Conservation (phyloP, 441 rosid species). For the Eruca vesicaria region DNA sequence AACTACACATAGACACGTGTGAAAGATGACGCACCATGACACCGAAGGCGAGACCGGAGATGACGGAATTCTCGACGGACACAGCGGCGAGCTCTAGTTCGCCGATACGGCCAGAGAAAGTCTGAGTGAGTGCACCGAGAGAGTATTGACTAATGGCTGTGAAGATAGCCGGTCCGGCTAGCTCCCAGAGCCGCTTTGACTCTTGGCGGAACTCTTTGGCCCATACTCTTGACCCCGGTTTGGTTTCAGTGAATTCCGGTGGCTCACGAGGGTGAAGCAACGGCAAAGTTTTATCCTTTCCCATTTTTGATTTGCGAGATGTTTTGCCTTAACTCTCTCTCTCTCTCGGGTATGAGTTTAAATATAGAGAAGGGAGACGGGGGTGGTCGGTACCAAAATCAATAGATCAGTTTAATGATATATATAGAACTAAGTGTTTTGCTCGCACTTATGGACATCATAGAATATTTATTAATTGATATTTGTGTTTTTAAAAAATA, state of each 20-base stretch:
- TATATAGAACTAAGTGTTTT: too few species aligned
- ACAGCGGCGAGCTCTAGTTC: conserved; percentile 88
- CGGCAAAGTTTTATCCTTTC: conserved; percentile 21
- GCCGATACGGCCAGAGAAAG: conserved; percentile 65
- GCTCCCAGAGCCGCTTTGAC: conserved; percentile 68
- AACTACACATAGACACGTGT: conserved; percentile 15
- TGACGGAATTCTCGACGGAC: conserved; percentile 77
- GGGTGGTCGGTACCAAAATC: conserved; percentile 21
- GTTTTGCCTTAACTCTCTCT: conserved; percentile 1
- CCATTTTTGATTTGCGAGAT: not conserved
- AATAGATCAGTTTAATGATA: too few species aligned
- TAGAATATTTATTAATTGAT: too few species aligned
- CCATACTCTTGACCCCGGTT: conserved; percentile 25
- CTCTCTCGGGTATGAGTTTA: not conserved
- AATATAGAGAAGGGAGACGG: not conserved
- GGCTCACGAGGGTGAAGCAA: conserved; percentile 29
- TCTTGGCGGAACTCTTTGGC: conserved; percentile 56
- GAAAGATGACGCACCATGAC: conserved; percentile 55
- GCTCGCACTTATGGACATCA: too few species aligned
- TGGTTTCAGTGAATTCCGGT: conserved; percentile 13
- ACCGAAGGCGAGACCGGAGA: conserved; percentile 86
- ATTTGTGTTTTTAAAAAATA: too few species aligned
- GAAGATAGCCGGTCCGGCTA: conserved; percentile 88
- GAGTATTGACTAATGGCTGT: conserved; percentile 75
- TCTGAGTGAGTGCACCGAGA: conserved; percentile 81